Percentiles rank a stretch among this genome's conserved stretches.
These are phyloP conservation scores for Polyporus tsugae DNA, from an alignment of 1,284 basidiomycete species.

Conservation along the genomic window DNA sequence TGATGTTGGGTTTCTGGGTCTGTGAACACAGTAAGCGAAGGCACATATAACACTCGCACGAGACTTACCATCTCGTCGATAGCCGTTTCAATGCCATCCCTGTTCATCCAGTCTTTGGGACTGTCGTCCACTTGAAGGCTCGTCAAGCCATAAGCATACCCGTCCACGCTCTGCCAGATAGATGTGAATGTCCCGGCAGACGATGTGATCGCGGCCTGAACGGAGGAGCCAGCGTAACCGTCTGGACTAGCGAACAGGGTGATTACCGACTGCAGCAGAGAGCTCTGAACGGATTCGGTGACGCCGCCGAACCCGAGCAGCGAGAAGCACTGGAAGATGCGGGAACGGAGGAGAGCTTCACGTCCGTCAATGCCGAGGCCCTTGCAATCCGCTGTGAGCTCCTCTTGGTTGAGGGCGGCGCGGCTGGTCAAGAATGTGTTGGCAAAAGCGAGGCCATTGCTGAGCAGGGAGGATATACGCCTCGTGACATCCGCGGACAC, in stretches of 20 bases:
- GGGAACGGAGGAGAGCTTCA: conserved; percentile 84
- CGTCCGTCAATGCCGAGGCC: conserved; percentile 78
- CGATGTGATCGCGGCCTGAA: conserved; percentile 93
- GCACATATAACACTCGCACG: no score
- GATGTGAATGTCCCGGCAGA: conserved; percentile 87
- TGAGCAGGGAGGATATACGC: conserved; percentile 86
- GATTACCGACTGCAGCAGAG: conserved; percentile 87
- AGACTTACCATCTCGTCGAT: conserved; percentile 76
- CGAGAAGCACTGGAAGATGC: conserved; percentile 92
- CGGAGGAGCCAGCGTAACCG: conserved; percentile 79
- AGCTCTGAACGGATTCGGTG: conserved; percentile 83
- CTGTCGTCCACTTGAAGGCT: conserved; percentile 63
- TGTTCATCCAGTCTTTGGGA: conserved; percentile 68
- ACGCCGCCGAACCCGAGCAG: conserved; percentile 82
- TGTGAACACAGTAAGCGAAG: conserved; percentile 40
- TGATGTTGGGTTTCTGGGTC: conserved; percentile 83
- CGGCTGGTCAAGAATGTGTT: conserved; percentile 67
- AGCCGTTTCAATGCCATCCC: conserved; percentile 80
- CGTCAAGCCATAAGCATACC: conserved; percentile 93
- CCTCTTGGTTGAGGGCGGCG: conserved; percentile 57
- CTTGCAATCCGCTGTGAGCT: conserved; percentile 46
- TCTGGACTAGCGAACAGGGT: conserved; percentile 88
- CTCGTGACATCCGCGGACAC: conserved; percentile 93
- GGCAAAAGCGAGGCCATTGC: conserved; percentile 91
- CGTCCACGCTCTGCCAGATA: conserved; percentile 90